Evolutionary conservation across 1,284 basidiomycete species (phyloP).

Genomic region (Cryptococcus sp.): DNA sequence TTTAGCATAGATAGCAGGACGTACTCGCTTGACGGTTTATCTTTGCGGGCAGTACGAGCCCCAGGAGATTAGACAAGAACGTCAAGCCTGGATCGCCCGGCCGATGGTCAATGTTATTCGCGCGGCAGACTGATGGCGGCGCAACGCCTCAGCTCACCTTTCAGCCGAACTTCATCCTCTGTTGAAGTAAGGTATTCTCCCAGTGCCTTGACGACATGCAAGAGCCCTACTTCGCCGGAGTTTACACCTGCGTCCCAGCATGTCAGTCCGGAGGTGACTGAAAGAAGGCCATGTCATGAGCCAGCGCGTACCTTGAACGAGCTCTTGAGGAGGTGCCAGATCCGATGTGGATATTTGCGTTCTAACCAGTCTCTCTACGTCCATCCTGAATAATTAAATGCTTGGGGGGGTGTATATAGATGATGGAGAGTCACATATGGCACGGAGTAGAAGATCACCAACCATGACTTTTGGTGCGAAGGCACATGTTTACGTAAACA

Average conservation of each 20-base stretch:
- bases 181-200: constrained; percentile 84
- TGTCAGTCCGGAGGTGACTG: background rate
- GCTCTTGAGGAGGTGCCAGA: constrained; percentile 34
- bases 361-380: constrained; percentile 40
- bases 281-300: background rate
- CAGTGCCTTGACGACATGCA: constrained; percentile 80
- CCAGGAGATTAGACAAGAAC: constrained; percentile 59
- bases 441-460: background rate
- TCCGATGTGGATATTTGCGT: constrained; percentile 47
- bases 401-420: background rate
- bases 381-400: constrained; percentile 25
- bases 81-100: constrained; percentile 30
- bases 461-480: background rate
- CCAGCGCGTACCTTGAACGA: constrained; percentile 35
- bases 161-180: constrained; percentile 70
- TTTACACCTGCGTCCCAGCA: constrained; percentile 59
- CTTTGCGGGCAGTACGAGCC: constrained; percentile 59
- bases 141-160: constrained; percentile 61
- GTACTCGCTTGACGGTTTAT: constrained; percentile 79
- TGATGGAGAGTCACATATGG: background rate
- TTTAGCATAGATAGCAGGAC: constrained; percentile 25
- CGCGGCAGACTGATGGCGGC: background rate
- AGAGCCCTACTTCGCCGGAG: constrained; percentile 60
- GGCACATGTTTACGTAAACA: background rate
- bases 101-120: background rate